These are phyloP conservation scores for Chaetomium sp. DNA, from an alignment of 2,329 filamentous ascomycete genomes.

Conservation along the genomic window DNA sequence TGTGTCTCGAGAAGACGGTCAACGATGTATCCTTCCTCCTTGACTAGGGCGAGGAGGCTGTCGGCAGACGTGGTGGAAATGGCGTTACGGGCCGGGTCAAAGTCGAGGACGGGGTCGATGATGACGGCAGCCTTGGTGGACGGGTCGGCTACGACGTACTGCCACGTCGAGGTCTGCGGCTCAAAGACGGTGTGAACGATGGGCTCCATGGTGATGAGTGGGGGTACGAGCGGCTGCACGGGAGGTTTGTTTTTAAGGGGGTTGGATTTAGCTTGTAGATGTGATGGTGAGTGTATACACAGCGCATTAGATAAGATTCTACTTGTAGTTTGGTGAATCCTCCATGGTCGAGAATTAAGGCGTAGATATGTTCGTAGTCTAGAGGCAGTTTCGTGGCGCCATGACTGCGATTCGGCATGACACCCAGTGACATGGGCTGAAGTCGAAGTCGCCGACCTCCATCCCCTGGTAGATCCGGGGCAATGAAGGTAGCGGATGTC, in stretches of 20 bases:
- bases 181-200: conserved; percentile 46
- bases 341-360: background rate
- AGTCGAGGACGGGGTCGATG: conserved; percentile 65
- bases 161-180: conserved; percentile 55
- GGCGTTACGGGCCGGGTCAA: conserved; percentile 45
- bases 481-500: background rate
- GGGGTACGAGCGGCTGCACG: background rate
- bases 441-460: conserved; percentile 13
- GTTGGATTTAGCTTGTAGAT: background rate
- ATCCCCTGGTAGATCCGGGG: background rate
- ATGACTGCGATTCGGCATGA: background rate
- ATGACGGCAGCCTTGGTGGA: conserved; percentile 53
- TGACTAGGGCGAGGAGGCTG: conserved; percentile 48
- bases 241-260: background rate
- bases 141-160: conserved; percentile 61
- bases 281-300: background rate
- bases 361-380: background rate
- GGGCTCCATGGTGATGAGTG: conserved; percentile 37
- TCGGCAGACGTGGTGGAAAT: conserved; percentile 58
- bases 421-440: background rate
- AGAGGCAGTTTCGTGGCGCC: background rate
- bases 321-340: background rate
- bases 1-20: conserved; percentile 63
- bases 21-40: conserved; percentile 51
- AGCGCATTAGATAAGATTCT: background rate